Percentiles rank a stretch among this genome's conserved stretches.
phyloP scores from a whole-genome alignment of 2,329 filamentous ascomycete genomes.

The Teratosphaeria viscida region DNA sequence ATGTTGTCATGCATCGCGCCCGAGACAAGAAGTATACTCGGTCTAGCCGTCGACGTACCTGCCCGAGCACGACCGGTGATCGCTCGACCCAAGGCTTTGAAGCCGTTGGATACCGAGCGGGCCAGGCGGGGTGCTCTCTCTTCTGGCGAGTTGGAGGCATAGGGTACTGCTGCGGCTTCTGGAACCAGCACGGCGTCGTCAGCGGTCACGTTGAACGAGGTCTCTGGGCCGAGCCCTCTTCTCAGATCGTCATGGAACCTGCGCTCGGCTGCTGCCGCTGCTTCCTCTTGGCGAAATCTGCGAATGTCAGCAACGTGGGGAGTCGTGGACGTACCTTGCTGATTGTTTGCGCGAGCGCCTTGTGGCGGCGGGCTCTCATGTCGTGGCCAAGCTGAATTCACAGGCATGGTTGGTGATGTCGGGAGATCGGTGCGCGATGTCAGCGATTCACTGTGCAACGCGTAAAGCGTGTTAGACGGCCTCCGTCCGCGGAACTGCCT shows the following conservation, averaged over 20 bases:
- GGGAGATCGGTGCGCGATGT: background rate
- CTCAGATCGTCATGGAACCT: background rate
- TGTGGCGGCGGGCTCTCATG: background rate
- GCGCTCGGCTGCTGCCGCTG: background rate
- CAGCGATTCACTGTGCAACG: background rate
- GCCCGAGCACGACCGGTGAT: background rate
- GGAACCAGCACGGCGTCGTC: background rate
- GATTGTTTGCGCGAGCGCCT: background rate
- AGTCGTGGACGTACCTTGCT: background rate
- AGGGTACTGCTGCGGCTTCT: background rate
- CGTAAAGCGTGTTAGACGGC: background rate
- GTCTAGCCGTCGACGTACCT: background rate
- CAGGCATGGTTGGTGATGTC: background rate
- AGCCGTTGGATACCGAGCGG: background rate
- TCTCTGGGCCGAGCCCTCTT: background rate
- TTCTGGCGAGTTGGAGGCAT: background rate
- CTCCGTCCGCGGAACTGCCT: background rate
- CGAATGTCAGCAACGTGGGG: background rate
- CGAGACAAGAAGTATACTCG: background rate
- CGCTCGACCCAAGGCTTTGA: background rate
- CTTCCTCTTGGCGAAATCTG: background rate
- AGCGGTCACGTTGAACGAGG: background rate
- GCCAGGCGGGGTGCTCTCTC: background rate
- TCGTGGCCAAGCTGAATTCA: background rate
- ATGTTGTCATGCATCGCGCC: background rate